Conservation (phyloP, 2,329 filamentous ascomycete genomes). For the Fusarium nanum region DNA sequence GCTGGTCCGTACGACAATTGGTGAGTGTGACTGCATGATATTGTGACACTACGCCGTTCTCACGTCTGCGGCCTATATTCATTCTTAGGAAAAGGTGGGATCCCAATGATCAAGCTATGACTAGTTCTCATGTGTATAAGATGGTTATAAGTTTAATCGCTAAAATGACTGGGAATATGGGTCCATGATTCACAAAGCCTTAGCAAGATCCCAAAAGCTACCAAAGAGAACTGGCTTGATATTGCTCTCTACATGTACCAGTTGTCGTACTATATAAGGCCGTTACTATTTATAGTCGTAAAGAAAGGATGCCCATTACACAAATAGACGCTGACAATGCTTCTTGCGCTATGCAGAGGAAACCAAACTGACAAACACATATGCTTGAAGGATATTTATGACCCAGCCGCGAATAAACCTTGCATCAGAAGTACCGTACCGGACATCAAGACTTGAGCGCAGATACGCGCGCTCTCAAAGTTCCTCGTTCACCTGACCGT, state of each 20-base stretch:
- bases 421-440: background rate
- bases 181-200: background rate
- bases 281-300: background rate
- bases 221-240: background rate
- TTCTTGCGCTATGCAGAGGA: background rate
- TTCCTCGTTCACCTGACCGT: conserved; percentile 1
- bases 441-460: background rate
- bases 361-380: background rate
- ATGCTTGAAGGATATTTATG: background rate
- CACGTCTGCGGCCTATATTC: background rate
- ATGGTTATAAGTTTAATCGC: background rate
- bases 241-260: too few relatives aligned
- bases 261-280: background rate
- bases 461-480: background rate
- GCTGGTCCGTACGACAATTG: background rate
- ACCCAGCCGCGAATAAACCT: background rate
- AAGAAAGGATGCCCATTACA: background rate
- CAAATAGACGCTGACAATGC: background rate
- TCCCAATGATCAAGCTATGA: background rate
- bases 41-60: background rate
- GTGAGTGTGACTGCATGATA: background rate
- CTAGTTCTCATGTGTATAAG: background rate
- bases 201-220: background rate
- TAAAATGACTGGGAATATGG: background rate
- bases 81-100: background rate